Evolutionary conservation across 176 grass and related monocot species (phyloP).

Genomic region (Musa troglodytarum): DNA sequence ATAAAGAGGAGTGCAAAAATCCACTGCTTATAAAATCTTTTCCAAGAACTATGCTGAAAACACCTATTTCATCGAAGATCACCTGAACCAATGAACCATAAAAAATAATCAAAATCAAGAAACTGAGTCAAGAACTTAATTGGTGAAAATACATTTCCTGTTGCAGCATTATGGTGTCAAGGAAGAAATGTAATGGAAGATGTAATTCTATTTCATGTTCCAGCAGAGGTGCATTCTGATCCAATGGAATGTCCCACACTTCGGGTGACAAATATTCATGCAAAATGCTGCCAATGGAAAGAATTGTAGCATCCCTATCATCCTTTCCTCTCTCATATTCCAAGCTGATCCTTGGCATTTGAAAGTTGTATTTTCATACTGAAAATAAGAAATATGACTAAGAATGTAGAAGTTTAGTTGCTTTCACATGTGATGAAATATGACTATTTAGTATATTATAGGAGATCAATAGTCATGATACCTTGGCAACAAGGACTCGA

Average conservation of each 20-base stretch:
- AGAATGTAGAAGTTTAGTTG: too few species aligned
- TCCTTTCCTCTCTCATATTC: constrained; percentile 36
- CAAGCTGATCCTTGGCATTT: constrained; percentile 35
- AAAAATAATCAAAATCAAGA: constrained; percentile 21
- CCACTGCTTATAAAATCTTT: constrained; percentile 81
- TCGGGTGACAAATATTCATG: constrained; percentile 76
- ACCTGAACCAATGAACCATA: constrained; percentile 33
- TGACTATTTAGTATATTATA: too few species aligned
- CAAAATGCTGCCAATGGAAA: constrained; percentile 68
- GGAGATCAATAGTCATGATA: too few species aligned
- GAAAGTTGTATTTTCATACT: constrained; percentile 5
- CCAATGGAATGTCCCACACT: constrained; percentile 81
- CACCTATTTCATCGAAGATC: constrained; percentile 84
- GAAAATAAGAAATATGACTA: too few species aligned
- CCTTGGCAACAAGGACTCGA: too few species aligned
- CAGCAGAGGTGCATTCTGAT: constrained; percentile 31
- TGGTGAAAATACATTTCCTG: constrained; percentile 37
- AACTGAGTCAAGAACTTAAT: constrained; percentile 21
- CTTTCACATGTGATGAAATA: too few species aligned
- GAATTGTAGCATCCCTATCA: constrained; percentile 41
- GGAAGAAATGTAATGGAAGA: constrained; percentile 65
- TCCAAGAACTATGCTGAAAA: constrained; percentile 66
- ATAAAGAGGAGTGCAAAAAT: constrained; percentile 88
- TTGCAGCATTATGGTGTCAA: constrained; percentile 57
- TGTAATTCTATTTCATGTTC: constrained; percentile 32